phyloP scores from a whole-genome alignment of 73 alveolate species.

The Paramecium octaurelia region DNA sequence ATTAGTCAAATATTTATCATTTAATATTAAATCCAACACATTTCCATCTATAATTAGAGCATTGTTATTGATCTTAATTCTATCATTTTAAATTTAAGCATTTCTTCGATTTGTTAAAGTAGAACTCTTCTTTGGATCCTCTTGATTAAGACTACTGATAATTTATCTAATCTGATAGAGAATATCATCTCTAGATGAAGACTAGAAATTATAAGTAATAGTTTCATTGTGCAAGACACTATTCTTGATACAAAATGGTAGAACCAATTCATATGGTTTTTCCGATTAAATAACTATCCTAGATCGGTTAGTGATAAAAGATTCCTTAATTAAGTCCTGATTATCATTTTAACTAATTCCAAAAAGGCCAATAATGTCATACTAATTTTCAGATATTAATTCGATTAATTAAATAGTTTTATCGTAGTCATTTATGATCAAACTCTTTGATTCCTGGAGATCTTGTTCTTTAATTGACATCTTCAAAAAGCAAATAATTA shows the following conservation, averaged over 20 bases:
- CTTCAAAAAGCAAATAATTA: not conserved
- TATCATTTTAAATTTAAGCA: not conserved
- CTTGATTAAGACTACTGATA: not conserved
- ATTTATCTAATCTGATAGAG: constrained; percentile 7
- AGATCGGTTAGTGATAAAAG: not conserved
- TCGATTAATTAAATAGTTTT: not conserved
- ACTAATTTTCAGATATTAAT: not conserved
- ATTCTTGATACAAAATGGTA: constrained; percentile 37
- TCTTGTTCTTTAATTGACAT: not conserved
- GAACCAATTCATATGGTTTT: constrained; percentile 26
- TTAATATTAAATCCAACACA: not conserved
- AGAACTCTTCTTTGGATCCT: not conserved
- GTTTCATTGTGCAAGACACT: not conserved
- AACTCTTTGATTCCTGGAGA: not conserved
- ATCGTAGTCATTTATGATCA: constrained; percentile 15
- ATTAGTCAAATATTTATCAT: constrained; percentile 21
- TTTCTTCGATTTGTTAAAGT: not conserved
- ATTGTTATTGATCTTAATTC: not conserved
- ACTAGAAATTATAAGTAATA: not conserved
- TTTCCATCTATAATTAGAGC: constrained; percentile 25
- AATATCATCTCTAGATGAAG: constrained; percentile 4
- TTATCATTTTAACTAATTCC: constrained; percentile 4
- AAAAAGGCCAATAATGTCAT: constrained; percentile 9
- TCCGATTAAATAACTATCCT: constrained; percentile 22
- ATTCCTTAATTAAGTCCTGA: not conserved